Percentiles rank a stretch among this genome's conserved stretches.
These are phyloP conservation scores for Rhodamnia rubescens DNA, from an alignment of 345 rosid genomes.

Conservation along the genomic window DNA sequence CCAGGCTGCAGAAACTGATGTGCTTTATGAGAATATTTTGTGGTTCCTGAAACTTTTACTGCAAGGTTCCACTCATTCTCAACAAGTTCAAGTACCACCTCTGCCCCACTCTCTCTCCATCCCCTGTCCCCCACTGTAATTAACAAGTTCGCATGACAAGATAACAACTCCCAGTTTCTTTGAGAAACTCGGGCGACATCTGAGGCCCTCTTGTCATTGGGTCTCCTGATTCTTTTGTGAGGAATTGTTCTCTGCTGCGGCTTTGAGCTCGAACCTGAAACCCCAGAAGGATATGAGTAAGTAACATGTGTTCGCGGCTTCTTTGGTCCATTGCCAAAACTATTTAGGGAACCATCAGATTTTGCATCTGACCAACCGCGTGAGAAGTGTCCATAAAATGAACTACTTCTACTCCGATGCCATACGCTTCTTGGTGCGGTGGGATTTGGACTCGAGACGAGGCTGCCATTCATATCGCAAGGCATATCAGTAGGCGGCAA, in stretches of 20 bases:
- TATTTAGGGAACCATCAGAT: slow-evolving; percentile 37
- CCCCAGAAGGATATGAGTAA: slow-evolving; percentile 65
- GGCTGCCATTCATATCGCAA: slow-evolving; percentile 24
- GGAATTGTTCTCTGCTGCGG: slow-evolving; percentile 47
- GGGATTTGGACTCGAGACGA: slow-evolving; percentile 62
- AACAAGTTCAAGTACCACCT: slow-evolving; percentile 57
- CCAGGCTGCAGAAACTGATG: slow-evolving; percentile 95
- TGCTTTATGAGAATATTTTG: slow-evolving; percentile 70
- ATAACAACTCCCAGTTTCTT: slow-evolving; percentile 51
- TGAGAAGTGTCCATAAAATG: slow-evolving; percentile 32
- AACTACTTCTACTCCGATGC: slow-evolving; percentile 52
- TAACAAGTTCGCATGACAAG: slow-evolving; percentile 70
- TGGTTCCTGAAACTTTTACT: slow-evolving; percentile 58
- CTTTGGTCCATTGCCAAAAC: slow-evolving; percentile 79
- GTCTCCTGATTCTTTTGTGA: slow-evolving; percentile 71
- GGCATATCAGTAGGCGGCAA: slow-evolving; percentile 39
- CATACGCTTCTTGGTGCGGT: slow-evolving; percentile 84
- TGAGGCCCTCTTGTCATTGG: slow-evolving; percentile 49
- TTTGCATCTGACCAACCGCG: slow-evolving; percentile 74
- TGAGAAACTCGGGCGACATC: slow-evolving; percentile 40
- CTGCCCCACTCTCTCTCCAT: slow-evolving; percentile 84
- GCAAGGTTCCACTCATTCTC: slow-evolving; percentile 92
- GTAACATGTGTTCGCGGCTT: slow-evolving; percentile 86
- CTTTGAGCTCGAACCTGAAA: slow-evolving; percentile 43
- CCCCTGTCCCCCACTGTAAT: slow-evolving; percentile 73